A percentile compares a stretch with the other conserved stretches of the same genome.
Evolutionary conservation across 805 yeast genomes (phyloP).

Genomic region (Ogataea nitratoaversa): DNA sequence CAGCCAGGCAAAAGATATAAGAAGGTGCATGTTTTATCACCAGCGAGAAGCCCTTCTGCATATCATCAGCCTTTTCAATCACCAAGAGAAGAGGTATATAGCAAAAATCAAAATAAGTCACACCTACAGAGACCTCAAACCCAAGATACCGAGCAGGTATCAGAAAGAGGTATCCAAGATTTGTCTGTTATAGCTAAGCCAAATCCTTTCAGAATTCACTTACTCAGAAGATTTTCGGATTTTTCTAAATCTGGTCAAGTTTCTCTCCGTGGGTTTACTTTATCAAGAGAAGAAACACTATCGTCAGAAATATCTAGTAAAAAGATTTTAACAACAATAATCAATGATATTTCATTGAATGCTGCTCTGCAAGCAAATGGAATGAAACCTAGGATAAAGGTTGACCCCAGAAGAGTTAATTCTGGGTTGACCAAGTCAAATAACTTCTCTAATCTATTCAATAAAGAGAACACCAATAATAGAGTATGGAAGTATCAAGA

Average conservation of each 20-base stretch:
- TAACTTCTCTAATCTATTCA: slow-evolving; percentile 13
- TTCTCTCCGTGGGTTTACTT: background rate
- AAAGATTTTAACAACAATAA: slow-evolving; percentile 16
- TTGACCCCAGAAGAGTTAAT: slow-evolving; percentile 7
- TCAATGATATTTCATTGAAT: slow-evolving; percentile 34
- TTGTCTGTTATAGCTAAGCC: too few relatives aligned
- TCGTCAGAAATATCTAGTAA: background rate
- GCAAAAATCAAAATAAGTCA: too few relatives aligned
- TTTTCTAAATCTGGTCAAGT: background rate
- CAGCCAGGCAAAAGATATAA: background rate
- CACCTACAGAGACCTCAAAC: too few relatives aligned
- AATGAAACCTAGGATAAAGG: slow-evolving; percentile 2
- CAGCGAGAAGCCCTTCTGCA: background rate
- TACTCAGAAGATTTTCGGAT: background rate
- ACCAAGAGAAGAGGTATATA: too few relatives aligned
- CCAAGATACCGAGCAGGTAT: too few relatives aligned
- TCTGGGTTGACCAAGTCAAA: slow-evolving; percentile 17
- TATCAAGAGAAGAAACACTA: background rate
- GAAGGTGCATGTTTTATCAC: slow-evolving; percentile 2
- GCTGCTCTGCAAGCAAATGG: slow-evolving; percentile 38
- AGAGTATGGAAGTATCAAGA: slow-evolving; percentile 4
- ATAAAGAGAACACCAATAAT: slow-evolving; percentile 16
- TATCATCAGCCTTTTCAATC: background rate
- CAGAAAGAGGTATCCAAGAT: too few relatives aligned
- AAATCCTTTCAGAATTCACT: slow-evolving; percentile 1